These are phyloP conservation scores for Backusella tarrabulga DNA, from an alignment of 192 early-diverging fungal species.

Conservation along the genomic window DNA sequence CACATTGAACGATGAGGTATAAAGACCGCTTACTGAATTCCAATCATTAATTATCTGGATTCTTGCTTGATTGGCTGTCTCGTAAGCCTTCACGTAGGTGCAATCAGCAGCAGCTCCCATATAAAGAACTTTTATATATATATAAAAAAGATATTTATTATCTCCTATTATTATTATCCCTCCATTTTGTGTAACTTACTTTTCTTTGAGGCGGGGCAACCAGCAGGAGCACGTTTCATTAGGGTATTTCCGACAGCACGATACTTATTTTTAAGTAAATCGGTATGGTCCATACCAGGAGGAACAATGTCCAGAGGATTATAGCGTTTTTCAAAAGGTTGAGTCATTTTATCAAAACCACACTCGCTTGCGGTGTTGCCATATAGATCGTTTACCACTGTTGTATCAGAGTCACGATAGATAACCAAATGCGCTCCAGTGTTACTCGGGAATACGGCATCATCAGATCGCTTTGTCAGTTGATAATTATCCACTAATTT, in stretches of 20 bases:
- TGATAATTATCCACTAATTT: constrained; percentile 55
- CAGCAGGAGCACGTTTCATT: constrained; percentile 11
- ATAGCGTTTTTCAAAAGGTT: constrained; percentile 8
- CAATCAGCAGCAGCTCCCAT: constrained; percentile 67
- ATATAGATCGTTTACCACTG: neutral
- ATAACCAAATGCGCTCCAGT: constrained; percentile 15
- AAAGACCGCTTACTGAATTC: constrained; percentile 78
- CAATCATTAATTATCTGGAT: constrained; percentile 79
- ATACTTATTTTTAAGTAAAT: constrained; percentile 1
- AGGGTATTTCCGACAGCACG: neutral
- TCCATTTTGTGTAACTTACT: constrained; percentile 12
- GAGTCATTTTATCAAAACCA: constrained; percentile 14
- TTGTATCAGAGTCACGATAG: constrained; percentile 28
- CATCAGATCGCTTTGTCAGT: constrained; percentile 50
- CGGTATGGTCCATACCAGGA: neutral
- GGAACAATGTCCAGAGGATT: constrained; percentile 1
- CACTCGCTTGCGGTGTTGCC: neutral
- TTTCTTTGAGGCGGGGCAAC: constrained; percentile 25
- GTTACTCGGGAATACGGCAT: constrained; percentile 35
- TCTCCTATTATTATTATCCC: neutral
- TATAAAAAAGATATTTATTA: neutral
- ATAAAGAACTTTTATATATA: constrained; percentile 14
- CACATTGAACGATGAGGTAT: constrained; percentile 86
- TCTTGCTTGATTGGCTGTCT: constrained; percentile 53
- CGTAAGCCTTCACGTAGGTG: constrained; percentile 60